phyloP scores from a whole-genome alignment of 2,329 filamentous ascomycete genomes.

The Colletotrichum sojae region DNA sequence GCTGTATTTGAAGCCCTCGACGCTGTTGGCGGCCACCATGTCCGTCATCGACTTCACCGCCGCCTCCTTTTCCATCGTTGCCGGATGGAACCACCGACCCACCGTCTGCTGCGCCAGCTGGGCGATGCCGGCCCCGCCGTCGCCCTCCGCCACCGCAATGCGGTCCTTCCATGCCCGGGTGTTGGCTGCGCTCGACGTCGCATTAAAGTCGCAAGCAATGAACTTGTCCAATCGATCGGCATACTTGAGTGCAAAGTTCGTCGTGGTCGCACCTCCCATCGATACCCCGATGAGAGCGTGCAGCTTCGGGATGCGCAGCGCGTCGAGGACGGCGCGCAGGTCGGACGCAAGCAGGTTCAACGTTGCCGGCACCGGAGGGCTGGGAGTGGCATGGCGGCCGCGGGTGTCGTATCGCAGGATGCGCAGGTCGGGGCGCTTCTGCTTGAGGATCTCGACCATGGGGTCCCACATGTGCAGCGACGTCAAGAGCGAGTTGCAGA shows the following conservation, averaged over 20 bases:
- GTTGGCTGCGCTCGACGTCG: slow-evolving; percentile 79
- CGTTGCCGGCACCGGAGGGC: slow-evolving; percentile 65
- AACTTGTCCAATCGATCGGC: slow-evolving; percentile 72
- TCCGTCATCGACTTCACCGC: slow-evolving; percentile 71
- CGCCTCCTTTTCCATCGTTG: slow-evolving; percentile 60
- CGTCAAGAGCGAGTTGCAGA: slow-evolving; percentile 86
- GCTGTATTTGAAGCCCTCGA: slow-evolving; percentile 77
- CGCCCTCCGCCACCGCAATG: slow-evolving; percentile 74
- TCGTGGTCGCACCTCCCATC: slow-evolving; percentile 83
- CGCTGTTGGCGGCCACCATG: slow-evolving; percentile 78
- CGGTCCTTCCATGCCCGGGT: slow-evolving; percentile 85
- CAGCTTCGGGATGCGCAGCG: slow-evolving; percentile 77
- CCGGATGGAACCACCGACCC: slow-evolving; percentile 82
- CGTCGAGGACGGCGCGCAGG: slow-evolving; percentile 74
- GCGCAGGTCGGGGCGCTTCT: slow-evolving; percentile 74
- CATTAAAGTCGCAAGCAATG: slow-evolving; percentile 85
- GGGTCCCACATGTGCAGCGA: slow-evolving; percentile 86
- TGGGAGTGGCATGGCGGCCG: slow-evolving; percentile 70
- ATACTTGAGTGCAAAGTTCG: slow-evolving; percentile 79
- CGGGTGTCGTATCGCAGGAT: slow-evolving; percentile 85
- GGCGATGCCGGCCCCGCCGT: slow-evolving; percentile 70
- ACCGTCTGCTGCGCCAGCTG: slow-evolving; percentile 80
- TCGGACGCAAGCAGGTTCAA: slow-evolving; percentile 79
- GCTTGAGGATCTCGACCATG: slow-evolving; percentile 74
- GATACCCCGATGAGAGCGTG: slow-evolving; percentile 82